Evolutionary conservation across 176 grass and related monocot species (phyloP).

Genomic region (Musa acuminata): DNA sequence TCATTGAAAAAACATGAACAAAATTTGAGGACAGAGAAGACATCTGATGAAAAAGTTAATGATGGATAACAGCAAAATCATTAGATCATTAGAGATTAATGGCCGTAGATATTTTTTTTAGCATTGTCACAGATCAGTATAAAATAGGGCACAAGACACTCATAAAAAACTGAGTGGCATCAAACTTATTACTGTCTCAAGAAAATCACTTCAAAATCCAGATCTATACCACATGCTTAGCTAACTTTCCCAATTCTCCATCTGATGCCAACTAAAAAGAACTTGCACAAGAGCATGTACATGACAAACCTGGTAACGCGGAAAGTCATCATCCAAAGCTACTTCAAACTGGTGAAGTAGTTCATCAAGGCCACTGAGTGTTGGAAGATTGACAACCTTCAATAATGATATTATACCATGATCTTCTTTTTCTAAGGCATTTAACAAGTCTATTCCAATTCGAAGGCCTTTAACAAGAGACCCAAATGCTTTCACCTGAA

Average conservation of each 20-base stretch:
- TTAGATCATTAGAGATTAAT: too few species aligned
- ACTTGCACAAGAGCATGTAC: neutral
- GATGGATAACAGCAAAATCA: too few species aligned
- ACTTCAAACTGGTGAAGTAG: constrained; percentile 54
- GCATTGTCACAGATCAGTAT: too few species aligned
- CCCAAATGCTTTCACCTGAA: constrained; percentile 78
- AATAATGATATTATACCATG: constrained; percentile 49
- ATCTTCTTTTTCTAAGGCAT: constrained; percentile 47
- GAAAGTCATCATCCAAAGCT: constrained; percentile 48
- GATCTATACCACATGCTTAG: neutral
- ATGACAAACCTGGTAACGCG: constrained; percentile 46
- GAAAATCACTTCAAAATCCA: neutral
- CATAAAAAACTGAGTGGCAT: neutral
- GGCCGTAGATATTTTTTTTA: too few species aligned
- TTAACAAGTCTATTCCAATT: constrained; percentile 59
- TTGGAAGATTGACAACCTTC: constrained; percentile 57
- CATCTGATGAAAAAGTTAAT: too few species aligned
- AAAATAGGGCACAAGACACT: too few species aligned
- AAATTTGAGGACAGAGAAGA: too few species aligned
- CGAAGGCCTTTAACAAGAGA: constrained; percentile 72
- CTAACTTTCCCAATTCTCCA: neutral
- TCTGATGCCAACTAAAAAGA: neutral
- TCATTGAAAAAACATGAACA: too few species aligned
- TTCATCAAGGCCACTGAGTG: constrained; percentile 50
- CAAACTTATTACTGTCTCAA: neutral